Percentiles rank a stretch among this genome's conserved stretches.
These are phyloP conservation scores for Ceratocystis eucalypticola DNA, from an alignment of 2,329 filamentous ascomycete species.

Conservation along the genomic window DNA sequence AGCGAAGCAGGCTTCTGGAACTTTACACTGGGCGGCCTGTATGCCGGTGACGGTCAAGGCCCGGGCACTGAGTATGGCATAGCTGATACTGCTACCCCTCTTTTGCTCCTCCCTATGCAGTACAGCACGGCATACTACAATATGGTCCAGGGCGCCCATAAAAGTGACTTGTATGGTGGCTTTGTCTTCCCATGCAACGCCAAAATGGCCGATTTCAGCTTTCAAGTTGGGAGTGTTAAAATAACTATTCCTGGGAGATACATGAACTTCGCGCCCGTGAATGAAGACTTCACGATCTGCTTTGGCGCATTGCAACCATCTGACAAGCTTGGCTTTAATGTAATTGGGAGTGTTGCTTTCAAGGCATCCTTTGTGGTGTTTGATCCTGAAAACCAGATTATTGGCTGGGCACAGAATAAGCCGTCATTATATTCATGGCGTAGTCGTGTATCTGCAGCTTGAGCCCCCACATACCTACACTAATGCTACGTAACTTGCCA, in stretches of 20 bases:
- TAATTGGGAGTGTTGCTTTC: constrained; percentile 51
- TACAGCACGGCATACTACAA: constrained; percentile 39
- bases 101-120: constrained; percentile 44
- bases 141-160: constrained; percentile 31
- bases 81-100: constrained; percentile 48
- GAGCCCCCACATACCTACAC: too few relatives aligned
- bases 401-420: constrained; percentile 13
- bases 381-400: constrained; percentile 35
- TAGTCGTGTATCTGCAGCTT: too few relatives aligned
- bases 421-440: too few relatives aligned
- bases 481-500: too few relatives aligned
- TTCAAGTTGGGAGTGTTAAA: constrained; percentile 47
- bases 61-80: constrained; percentile 24
- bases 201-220: constrained; percentile 34
- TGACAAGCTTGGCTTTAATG: constrained; percentile 37
- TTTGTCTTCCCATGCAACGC: constrained; percentile 36
- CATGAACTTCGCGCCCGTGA: constrained; percentile 36
- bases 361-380: constrained; percentile 49
- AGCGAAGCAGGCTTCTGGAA: constrained; percentile 52
- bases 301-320: constrained; percentile 51
- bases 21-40: constrained; percentile 31
- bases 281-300: constrained; percentile 41
- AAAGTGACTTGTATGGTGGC: constrained; percentile 31
- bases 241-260: constrained; percentile 41
- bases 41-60: neutral